Conservation (phyloP, 2,329 filamentous ascomycete genomes). For the Colletotrichum sp. region DNA sequence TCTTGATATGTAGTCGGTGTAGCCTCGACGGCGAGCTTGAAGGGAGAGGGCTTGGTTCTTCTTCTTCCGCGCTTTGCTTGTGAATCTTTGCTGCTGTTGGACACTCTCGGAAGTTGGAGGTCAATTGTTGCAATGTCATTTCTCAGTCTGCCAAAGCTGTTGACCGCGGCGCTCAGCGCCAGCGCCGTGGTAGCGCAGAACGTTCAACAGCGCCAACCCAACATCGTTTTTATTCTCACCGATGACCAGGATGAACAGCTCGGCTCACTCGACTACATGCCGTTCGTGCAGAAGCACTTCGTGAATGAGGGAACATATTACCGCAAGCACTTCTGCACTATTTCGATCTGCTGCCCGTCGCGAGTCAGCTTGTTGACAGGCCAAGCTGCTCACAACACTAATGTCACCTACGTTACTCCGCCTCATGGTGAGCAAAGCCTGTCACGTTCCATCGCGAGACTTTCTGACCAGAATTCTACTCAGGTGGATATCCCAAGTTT, state of each 20-base stretch:
- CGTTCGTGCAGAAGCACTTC: conserved; percentile 59
- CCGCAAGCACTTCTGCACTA: conserved; percentile 68
- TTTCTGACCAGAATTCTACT: conserved; percentile 25
- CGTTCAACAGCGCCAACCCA: conserved; percentile 37
- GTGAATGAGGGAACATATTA: conserved; percentile 63
- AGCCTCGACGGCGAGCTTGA: neutral
- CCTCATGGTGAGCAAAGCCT: conserved; percentile 51
- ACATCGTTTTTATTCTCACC: conserved; percentile 71
- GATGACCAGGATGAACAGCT: conserved; percentile 72
- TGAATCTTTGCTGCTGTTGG: neutral
- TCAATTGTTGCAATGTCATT: neutral
- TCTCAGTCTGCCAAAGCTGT: neutral
- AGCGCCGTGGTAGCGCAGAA: neutral
- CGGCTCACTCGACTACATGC: conserved; percentile 66
- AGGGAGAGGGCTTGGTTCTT: neutral
- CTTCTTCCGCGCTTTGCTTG: neutral
- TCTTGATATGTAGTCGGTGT: neutral
- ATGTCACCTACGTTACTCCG: conserved; percentile 63
- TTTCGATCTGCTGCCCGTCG: conserved; percentile 71
- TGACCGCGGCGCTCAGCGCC: neutral
- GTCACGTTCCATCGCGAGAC: conserved; percentile 16
- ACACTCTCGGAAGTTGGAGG: neutral
- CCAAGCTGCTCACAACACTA: conserved; percentile 72
- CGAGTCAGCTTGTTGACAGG: conserved; percentile 70
- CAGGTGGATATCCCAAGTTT: conserved; percentile 66